A percentile compares a stretch with the other conserved stretches of the same genome.
These are phyloP conservation scores for Talaromyces nanjingensis DNA, from an alignment of 495 filamentous ascomycete genomes.

Conservation along the genomic window DNA sequence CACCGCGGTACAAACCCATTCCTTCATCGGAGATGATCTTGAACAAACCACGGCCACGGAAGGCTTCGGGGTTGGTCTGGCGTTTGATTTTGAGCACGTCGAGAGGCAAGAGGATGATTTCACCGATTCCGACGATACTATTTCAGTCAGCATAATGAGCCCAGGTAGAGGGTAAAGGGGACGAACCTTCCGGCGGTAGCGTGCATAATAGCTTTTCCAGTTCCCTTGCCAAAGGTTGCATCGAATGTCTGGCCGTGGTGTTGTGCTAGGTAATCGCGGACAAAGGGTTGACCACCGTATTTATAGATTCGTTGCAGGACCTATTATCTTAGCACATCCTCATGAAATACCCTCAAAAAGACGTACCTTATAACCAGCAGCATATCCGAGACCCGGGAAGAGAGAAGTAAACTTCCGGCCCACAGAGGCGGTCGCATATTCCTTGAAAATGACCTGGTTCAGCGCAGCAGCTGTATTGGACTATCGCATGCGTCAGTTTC, in stretches of 20 bases:
- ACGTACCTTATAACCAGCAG: constrained; percentile 90
- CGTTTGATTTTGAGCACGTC: constrained; percentile 99
- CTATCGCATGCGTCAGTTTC: constrained; percentile 27
- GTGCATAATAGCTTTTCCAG: constrained; percentile 96
- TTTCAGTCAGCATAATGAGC: constrained; percentile 12
- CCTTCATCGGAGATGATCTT: constrained; percentile 90
- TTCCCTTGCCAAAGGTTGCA: constrained; percentile 85
- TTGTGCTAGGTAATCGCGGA: constrained; percentile 77
- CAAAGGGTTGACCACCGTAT: constrained; percentile 96
- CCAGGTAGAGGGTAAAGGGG: too few relatives aligned
- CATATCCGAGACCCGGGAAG: constrained; percentile 95
- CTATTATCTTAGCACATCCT: constrained; percentile 23
- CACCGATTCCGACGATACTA: constrained; percentile 91
- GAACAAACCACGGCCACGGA: constrained; percentile 86
- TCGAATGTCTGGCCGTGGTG: constrained; percentile 83
- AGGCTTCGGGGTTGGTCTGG: constrained; percentile 98
- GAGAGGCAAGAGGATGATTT: constrained; percentile 89
- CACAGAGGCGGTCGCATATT: constrained; percentile 64
- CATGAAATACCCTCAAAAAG: neutral
- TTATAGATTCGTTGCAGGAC: constrained; percentile 96
- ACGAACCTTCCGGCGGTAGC: constrained; percentile 83
- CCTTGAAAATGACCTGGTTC: constrained; percentile 90
- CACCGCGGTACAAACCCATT: constrained; percentile 91
- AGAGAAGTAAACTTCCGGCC: constrained; percentile 84
- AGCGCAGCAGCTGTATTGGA: constrained; percentile 54